Evolutionary conservation across 306 rosid genomes (phyloP).

Genomic region (Acmispon strigosus): DNA sequence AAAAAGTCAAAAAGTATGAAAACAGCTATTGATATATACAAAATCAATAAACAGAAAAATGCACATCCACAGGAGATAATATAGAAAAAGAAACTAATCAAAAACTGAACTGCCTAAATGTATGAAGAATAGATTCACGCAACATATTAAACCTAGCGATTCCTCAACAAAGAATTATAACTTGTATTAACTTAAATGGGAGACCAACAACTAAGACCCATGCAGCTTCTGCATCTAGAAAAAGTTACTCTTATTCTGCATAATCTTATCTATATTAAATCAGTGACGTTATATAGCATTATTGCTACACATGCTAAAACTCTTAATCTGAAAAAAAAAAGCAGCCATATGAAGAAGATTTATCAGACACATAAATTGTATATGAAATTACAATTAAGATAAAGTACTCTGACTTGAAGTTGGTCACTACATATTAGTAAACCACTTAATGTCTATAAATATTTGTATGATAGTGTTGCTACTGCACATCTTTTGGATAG

Average conservation of each 20-base stretch:
- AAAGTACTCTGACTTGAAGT: background rate
- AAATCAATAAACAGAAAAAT: background rate
- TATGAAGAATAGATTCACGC: background rate
- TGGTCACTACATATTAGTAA: background rate
- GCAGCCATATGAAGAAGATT: background rate
- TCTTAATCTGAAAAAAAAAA: background rate
- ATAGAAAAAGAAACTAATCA: background rate
- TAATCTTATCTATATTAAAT: background rate
- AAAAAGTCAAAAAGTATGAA: background rate
- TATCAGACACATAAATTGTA: background rate
- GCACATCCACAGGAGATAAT: background rate
- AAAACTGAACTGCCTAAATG: background rate
- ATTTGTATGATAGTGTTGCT: background rate
- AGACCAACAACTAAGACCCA: constrained; percentile 2
- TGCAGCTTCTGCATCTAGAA: constrained; percentile 5
- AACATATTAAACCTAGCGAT: background rate
- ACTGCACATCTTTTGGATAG: background rate
- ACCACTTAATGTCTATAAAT: background rate
- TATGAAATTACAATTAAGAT: constrained; percentile 1
- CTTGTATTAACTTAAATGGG: constrained; percentile 6
- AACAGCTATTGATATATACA: background rate
- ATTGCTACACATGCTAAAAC: background rate
- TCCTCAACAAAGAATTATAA: background rate
- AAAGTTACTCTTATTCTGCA: background rate
- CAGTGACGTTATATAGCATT: background rate